phyloP scores from a whole-genome alignment of 306 rosid species.

The Castanea sativa region DNA sequence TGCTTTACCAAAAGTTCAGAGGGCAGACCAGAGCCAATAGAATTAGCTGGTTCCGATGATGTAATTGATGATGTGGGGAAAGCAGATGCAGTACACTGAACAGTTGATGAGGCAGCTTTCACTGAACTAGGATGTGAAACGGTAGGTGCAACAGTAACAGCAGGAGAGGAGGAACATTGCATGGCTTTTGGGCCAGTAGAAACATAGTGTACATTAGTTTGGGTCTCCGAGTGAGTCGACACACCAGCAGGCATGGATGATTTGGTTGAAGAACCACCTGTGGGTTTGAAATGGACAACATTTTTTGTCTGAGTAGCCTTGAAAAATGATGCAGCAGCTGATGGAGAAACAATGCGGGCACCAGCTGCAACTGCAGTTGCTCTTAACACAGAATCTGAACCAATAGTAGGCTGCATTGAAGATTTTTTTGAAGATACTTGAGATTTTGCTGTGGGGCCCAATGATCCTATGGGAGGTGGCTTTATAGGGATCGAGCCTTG shows the following conservation, averaged over 20 bases:
- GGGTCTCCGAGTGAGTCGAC: constrained; percentile 34
- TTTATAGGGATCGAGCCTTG: constrained; percentile 26
- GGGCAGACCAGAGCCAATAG: constrained; percentile 22
- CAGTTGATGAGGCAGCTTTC: constrained; percentile 24
- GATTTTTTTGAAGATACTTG: constrained; percentile 39
- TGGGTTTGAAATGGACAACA: constrained; percentile 41
- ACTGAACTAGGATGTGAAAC: constrained; percentile 4
- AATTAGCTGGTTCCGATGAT: constrained; percentile 31
- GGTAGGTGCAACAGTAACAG: constrained; percentile 18
- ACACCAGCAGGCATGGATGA: constrained; percentile 27
- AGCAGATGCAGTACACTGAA: constrained; percentile 25
- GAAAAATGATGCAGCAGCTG: constrained; percentile 47
- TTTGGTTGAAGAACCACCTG: constrained; percentile 38
- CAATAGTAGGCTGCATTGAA: constrained; percentile 31
- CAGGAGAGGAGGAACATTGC: constrained; percentile 15
- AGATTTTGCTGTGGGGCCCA: constrained; percentile 38
- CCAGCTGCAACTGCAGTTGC: constrained; percentile 64
- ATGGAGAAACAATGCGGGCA: constrained; percentile 58
- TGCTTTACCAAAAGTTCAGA: constrained; percentile 28
- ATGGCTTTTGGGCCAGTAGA: constrained; percentile 19
- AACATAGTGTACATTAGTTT: neutral
- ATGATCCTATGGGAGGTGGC: constrained; percentile 26
- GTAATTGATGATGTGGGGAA: constrained; percentile 7
- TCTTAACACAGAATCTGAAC: constrained; percentile 42
- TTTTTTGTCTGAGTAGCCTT: constrained; percentile 62